phyloP scores from a whole-genome alignment of 345 rosid genomes.

The Heritiera littoralis region DNA sequence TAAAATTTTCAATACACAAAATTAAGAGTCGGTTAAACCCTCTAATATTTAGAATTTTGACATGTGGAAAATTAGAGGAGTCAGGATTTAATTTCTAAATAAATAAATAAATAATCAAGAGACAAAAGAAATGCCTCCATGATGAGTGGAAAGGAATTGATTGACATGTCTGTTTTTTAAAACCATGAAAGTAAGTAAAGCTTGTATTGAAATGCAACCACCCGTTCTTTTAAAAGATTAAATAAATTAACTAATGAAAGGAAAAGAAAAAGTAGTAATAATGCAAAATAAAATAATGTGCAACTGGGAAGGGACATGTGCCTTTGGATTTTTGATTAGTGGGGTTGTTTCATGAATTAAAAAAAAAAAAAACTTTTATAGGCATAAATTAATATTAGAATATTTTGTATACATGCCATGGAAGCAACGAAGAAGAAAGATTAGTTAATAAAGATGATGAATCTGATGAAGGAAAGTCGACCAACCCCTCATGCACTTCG shows the following conservation, averaged over 20 bases:
- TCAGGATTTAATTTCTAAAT: too few relatives aligned
- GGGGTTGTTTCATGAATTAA: conserved; percentile 4
- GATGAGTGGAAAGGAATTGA: conserved; percentile 14
- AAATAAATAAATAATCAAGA: neutral
- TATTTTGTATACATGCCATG: neutral
- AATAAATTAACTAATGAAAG: neutral
- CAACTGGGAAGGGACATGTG: conserved; percentile 17
- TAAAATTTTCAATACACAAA: too few relatives aligned
- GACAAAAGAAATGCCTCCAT: neutral
- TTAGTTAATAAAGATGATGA: conserved; percentile 18
- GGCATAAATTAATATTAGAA: neutral
- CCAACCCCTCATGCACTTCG: conserved; percentile 35
- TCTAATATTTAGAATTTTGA: too few relatives aligned
- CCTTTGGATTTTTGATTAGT: neutral
- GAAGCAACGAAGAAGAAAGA: conserved; percentile 28
- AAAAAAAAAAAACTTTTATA: neutral
- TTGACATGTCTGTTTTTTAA: neutral
- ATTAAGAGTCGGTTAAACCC: too few relatives aligned
- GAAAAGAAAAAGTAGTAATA: conserved; percentile 2
- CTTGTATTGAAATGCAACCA: neutral
- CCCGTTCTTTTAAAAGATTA: neutral
- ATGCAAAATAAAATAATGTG: conserved; percentile 15
- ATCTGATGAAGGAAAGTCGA: conserved; percentile 28
- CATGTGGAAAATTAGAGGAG: too few relatives aligned
- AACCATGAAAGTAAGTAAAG: conserved; percentile 12